These are phyloP conservation scores for Picea abies DNA, from an alignment of 83 land plant genomes.

Conservation along the genomic window DNA sequence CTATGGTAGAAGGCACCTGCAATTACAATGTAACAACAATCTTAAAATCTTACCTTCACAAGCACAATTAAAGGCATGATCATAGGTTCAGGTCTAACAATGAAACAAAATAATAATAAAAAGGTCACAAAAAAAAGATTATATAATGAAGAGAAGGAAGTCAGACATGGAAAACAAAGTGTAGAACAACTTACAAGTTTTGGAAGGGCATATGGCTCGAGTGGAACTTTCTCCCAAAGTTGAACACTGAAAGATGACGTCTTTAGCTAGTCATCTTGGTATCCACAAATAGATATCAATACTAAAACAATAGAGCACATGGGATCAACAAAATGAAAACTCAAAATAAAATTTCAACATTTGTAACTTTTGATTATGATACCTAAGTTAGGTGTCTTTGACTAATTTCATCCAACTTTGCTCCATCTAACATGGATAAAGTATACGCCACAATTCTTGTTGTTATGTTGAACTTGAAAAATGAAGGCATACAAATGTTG, in stretches of 20 bases:
- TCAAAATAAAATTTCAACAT: not conserved
- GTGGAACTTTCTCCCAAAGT: conserved; percentile 97
- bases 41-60: too few species aligned
- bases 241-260: conserved; percentile 73
- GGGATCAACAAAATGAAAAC: not conserved
- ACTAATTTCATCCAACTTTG: conserved; percentile 49
- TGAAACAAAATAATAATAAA: not conserved
- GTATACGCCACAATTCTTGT: conserved; percentile 32
- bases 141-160: not conserved
- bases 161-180: conserved; percentile 1
- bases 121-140: not conserved
- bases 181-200: conserved; percentile 65
- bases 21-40: too few species aligned
- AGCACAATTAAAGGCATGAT: not conserved
- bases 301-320: not conserved
- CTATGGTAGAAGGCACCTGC: too few species aligned
- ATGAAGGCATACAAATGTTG: too few species aligned
- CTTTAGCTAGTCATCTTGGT: conserved; percentile 99
- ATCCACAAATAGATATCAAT: conserved; percentile 42
- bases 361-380: conserved; percentile 63
- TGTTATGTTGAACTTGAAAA: conserved; percentile 18
- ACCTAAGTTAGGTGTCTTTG: conserved; percentile 61
- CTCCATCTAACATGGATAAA: conserved; percentile 49
- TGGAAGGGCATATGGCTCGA: conserved; percentile 94
- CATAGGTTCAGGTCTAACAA: not conserved